Evolutionary conservation across 2,329 filamentous ascomycete genomes (phyloP), one percentile per base, ranked within the genome.

Genomic region (Colletotrichum filicis): DNA sequence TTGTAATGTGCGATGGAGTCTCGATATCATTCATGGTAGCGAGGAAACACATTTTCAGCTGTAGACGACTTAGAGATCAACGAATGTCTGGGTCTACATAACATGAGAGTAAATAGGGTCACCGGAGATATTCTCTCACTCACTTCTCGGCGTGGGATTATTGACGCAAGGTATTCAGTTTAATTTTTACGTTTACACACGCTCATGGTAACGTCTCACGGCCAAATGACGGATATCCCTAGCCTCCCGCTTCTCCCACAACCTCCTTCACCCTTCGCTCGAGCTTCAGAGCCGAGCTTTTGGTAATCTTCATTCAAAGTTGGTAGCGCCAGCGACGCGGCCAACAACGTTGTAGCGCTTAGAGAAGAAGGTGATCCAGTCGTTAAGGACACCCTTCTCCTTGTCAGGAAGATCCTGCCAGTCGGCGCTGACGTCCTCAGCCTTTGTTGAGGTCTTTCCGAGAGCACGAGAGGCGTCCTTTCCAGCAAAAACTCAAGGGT

Each of bases 351-450:
- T 98, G 85, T 99, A 99, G 71, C 97, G 89, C 87, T 98, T 99
- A 77, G 93, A 94, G 84, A 99, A 99, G 85, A 97, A 99, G 2
- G 93, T 97, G 75, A 93, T 91, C 97, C 97, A 99, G 82, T 99
- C 97, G 66, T 96, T 89, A 74, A 99, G 85, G 3, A 93, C 92
- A 30, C 90, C 91, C 86, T 97, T 94, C 82, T 98, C 92, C 83
- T 97, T 95, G 26, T 97, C 95, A 16, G 88, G 87, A 64, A 99
- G 86, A 79, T 95, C 93, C 71, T 92, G 87, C 93, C 94, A 98
- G 63, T 98, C 93, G 2, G 97, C 86, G 37, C 86, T 86, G 76
- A 94, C 96, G 77, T 98, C 95, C 78, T 97, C 94, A 5, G 89
- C 83, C 82, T 98, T 97, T 62, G 95, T 91, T 8, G 95, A 98